These are phyloP conservation scores for Phytophthora cactorum DNA, from an alignment of 352 stramenopile genomes.

Conservation along the genomic window DNA sequence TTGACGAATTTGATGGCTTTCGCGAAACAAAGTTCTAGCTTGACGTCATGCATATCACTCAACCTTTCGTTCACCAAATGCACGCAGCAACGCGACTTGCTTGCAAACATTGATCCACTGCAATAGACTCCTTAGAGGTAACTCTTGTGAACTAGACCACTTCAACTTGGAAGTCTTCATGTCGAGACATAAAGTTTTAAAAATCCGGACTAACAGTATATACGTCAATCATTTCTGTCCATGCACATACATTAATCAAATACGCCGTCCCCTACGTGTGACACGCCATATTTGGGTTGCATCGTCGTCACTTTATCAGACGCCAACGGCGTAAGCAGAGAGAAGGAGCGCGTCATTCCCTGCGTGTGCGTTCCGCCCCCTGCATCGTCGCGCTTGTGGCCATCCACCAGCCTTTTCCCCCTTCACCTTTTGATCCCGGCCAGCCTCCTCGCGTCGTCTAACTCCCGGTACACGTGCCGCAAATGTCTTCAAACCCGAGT, in stretches of 20 bases:
- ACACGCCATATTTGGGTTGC: constrained; percentile 30
- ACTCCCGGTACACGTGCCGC: constrained; percentile 1
- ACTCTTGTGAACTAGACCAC: no score
- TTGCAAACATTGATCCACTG: no score
- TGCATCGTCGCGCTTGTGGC: background rate
- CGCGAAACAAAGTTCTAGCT: no score
- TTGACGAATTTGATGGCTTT: no score
- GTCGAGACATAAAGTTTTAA: no score
- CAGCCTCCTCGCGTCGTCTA: background rate
- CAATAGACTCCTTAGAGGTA: no score
- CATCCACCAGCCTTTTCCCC: constrained; percentile 2
- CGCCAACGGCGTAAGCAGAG: constrained; percentile 12
- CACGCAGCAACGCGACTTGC: no score
- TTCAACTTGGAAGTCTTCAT: no score
- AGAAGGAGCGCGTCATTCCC: constrained; percentile 14
- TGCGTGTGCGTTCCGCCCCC: background rate
- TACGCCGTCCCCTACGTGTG: constrained; percentile 15
- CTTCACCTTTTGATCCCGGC: background rate
- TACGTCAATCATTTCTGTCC: background rate
- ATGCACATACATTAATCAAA: background rate
- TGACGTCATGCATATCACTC: no score
- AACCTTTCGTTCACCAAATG: no score
- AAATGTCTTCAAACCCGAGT: constrained; percentile 53
- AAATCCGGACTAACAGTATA: background rate
- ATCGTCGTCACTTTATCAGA: constrained; percentile 38